These are phyloP conservation scores for Neurospora cerealis DNA, from an alignment of 495 filamentous ascomycete genomes.

Conservation along the genomic window DNA sequence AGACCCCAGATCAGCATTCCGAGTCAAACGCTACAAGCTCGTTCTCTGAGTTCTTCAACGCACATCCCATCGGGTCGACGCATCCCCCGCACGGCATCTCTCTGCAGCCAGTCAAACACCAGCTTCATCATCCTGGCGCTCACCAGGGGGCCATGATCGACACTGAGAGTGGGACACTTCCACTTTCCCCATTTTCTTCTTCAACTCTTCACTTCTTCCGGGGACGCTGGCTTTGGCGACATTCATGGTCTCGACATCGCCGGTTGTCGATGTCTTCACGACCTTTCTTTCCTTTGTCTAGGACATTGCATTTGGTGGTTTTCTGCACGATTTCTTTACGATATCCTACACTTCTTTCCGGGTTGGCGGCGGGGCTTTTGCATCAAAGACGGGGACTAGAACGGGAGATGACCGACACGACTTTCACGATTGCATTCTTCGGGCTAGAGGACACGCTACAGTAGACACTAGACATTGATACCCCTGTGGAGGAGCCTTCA, in stretches of 20 bases:
- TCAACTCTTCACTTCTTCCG: neutral
- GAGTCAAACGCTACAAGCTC: neutral
- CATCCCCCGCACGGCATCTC: neutral
- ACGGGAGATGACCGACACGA: neutral
- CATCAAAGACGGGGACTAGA: neutral
- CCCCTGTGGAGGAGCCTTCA: neutral
- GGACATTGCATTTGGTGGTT: neutral
- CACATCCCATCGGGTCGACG: neutral
- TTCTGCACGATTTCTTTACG: neutral
- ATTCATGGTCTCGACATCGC: neutral
- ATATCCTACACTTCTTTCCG: neutral
- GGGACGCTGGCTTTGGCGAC: neutral
- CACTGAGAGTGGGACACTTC: neutral
- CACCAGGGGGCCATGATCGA: neutral
- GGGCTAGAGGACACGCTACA: neutral
- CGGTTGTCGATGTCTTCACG: neutral
- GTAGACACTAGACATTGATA: neutral
- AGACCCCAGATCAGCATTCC: neutral
- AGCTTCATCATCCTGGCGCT: neutral
- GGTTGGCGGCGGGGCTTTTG: neutral
- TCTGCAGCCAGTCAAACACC: neutral
- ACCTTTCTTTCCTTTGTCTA: neutral
- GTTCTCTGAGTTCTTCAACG: neutral
- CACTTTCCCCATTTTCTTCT: neutral
- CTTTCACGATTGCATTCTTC: neutral